Evolutionary conservation across 148 eudicot genomes (phyloP).

Genomic region (Spergularia bocconei): DNA sequence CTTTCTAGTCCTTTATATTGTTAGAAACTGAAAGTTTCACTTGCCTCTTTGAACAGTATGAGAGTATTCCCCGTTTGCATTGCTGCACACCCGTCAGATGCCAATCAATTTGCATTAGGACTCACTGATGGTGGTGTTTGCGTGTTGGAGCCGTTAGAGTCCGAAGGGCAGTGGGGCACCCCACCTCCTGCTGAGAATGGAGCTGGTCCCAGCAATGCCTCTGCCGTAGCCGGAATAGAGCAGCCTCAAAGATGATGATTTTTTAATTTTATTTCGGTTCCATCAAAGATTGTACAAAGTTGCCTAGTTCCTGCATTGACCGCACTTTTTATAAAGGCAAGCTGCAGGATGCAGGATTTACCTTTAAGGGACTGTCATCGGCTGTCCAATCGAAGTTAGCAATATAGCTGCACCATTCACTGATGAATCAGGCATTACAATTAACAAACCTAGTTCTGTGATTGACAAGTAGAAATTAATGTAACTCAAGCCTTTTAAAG

Average conservation of each 20-base stretch:
- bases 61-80: conserved; percentile 71
- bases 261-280: conserved; percentile 7
- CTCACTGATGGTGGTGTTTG: conserved; percentile 79
- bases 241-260: conserved; percentile 49
- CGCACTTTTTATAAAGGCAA: conserved; percentile 27
- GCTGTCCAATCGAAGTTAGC: conserved; percentile 16
- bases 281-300: conserved; percentile 23
- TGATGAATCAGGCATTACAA: conserved; percentile 14
- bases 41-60: conserved; percentile 35
- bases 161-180: conserved; percentile 91
- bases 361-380: conserved; percentile 23
- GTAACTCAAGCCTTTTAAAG: conserved; percentile 1
- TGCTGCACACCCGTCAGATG: conserved; percentile 89
- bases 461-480: conserved; percentile 12
- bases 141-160: conserved; percentile 83
- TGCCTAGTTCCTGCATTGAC: conserved; percentile 27
- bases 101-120: conserved; percentile 91
- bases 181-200: conserved; percentile 70
- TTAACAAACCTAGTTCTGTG: conserved; percentile 12
- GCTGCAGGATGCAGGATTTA: conserved; percentile 35
- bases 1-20: not conserved
- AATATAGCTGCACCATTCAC: not conserved
- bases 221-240: conserved; percentile 45
- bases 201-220: conserved; percentile 53
- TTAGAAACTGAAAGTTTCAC: not conserved